Evolutionary conservation across 1,139 yeast species (phyloP), one percentile per base, ranked within the genome.

Genomic region (Hemisphaericaspora lyxosophila): DNA sequence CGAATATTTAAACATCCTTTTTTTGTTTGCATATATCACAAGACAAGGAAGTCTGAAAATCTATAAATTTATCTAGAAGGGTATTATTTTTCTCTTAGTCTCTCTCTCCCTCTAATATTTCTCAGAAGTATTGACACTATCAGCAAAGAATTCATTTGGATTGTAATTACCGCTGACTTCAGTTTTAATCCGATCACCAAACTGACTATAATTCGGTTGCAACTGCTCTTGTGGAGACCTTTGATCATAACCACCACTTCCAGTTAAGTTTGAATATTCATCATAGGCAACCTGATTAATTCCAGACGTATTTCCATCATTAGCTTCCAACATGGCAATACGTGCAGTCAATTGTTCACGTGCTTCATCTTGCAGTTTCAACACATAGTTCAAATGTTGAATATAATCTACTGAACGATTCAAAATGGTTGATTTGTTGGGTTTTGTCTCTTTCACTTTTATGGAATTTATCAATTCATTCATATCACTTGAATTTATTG

Each of bases 321-420:
- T n/a, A 3, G 26, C 35, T 22, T 44, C 48, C 29, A 43, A 43
- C 13, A 18, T 14, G 16, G 37, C 42, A 28, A 46, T 43, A 20
- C 32, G 43, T 19, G 33, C 27, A 2, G 28, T 11, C 16, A 46
- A 34, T 16, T 40, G 30, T 3, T 22, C 34, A 9, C 38, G 26
- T 1, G 45, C 27, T 15, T 24, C 14, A 4, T 57, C 62, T 47
- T 71, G 77, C 47, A 61, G 57, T 17, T 60, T 61, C 41, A 69
- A 56, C 9, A 71, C 76, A 45, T 67, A 67, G 40, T 61, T 56
- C 47, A 85, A 64, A 55, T 80, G 84, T 3, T 57, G 64, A 22
- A 84, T 75, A 57, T 84, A 85, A 30, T 81, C 88, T 13, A 84
- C 89, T 0, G 89, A 76, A 49, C 77, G 79, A 49, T 75, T 75